Evolutionary conservation across 257 asterid genomes (phyloP).

Genomic region (Ophiorrhiza pumila): DNA sequence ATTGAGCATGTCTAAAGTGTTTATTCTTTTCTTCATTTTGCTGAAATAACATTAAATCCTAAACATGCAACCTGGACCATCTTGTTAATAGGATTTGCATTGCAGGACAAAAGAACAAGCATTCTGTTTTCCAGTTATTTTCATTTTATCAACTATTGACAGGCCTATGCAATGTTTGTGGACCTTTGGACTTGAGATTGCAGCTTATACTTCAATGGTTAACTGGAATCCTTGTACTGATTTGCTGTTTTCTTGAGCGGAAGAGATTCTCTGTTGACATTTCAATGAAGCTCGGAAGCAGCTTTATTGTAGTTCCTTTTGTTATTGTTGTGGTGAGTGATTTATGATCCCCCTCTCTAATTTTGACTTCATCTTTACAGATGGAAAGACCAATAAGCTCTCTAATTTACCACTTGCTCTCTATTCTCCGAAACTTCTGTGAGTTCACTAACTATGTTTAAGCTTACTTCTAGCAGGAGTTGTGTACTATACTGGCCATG

Average conservation of each 20-base stretch:
- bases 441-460: slow-evolving; percentile 4
- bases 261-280: slow-evolving; percentile 62
- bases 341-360: not conserved
- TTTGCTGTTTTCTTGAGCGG: slow-evolving; percentile 80
- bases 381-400: not conserved
- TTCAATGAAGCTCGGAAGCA: slow-evolving; percentile 89
- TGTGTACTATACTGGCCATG: slow-evolving; percentile 95
- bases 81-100: not conserved
- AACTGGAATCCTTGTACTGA: slow-evolving; percentile 78
- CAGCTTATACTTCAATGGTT: slow-evolving; percentile 99
- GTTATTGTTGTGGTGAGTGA: slow-evolving; percentile 88
- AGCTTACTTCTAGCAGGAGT: slow-evolving; percentile 55
- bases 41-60: not conserved
- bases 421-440: not conserved
- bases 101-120: slow-evolving; percentile 7
- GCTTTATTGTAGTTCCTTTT: slow-evolving; percentile 83
- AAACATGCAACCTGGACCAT: not conserved
- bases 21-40: not conserved
- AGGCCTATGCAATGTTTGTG: slow-evolving; percentile 37
- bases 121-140: slow-evolving; percentile 29
- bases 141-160: slow-evolving; percentile 39
- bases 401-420: not conserved
- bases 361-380: not conserved
- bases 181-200: slow-evolving; percentile 67
- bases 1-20: not conserved